These are phyloP conservation scores for Entomortierella chlamydospora DNA, from an alignment of 192 early-diverging fungal genomes.

Conservation along the genomic window DNA sequence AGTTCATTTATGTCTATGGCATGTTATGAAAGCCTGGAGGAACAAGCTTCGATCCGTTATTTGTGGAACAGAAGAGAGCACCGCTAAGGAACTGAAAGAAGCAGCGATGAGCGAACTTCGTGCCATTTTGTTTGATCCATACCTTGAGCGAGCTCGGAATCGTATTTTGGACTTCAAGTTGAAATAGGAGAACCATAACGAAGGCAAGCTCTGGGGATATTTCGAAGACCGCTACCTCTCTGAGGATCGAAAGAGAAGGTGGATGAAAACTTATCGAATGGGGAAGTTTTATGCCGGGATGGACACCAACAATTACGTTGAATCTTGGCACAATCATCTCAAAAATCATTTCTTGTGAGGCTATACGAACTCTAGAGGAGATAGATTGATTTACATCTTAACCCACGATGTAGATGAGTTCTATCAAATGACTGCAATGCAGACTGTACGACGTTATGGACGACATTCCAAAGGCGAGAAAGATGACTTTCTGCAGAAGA, in stretches of 20 bases:
- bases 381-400: neutral
- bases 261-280: conserved; percentile 6
- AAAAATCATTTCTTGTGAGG: neutral
- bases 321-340: conserved; percentile 11
- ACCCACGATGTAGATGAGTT: conserved; percentile 2
- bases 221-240: neutral
- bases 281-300: neutral
- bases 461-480: too few relatives aligned
- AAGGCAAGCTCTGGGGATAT: neutral
- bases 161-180: neutral
- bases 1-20: conserved; percentile 7
- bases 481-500: too few relatives aligned
- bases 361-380: neutral
- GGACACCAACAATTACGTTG: conserved; percentile 6
- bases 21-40: neutral
- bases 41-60: neutral
- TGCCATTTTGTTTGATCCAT: neutral
- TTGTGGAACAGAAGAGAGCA: neutral
- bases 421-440: conserved; percentile 3
- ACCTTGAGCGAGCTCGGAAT: neutral
- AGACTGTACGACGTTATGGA: neutral
- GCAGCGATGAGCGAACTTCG: neutral
- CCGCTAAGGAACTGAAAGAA: neutral
- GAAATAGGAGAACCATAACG: neutral
- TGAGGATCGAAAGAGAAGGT: neutral